Evolutionary conservation across 2,329 filamentous ascomycete species (phyloP).

Genomic region (Arachnopeziza araneosa): DNA sequence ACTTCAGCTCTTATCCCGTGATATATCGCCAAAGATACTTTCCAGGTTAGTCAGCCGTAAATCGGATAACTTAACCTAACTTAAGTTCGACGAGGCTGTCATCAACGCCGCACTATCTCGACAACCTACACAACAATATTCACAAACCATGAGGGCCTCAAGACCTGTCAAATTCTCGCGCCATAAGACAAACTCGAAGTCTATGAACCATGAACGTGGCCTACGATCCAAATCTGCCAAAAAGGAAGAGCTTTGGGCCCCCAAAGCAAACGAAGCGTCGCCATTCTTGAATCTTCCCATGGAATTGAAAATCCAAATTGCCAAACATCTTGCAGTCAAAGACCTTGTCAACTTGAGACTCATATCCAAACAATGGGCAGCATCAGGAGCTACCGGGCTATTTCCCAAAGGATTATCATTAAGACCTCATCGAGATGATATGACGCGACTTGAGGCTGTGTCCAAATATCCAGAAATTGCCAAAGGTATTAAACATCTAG

Average conservation of each 20-base stretch:
- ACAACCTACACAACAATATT: background rate
- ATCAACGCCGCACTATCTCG: background rate
- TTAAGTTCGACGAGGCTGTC: too few relatives aligned
- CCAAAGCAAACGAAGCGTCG: background rate
- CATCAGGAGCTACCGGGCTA: constrained; percentile 1
- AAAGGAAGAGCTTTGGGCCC: background rate
- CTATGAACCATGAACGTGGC: background rate
- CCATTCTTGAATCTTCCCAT: background rate
- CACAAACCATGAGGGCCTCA: background rate
- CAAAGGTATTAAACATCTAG: background rate
- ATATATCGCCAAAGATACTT: too few relatives aligned
- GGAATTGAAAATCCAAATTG: constrained; percentile 10
- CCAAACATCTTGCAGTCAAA: background rate
- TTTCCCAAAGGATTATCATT: constrained; percentile 6
- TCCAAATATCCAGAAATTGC: constrained; percentile 3
- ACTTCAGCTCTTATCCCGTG: too few relatives aligned
- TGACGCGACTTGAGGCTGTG: constrained; percentile 1
- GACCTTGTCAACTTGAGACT: constrained; percentile 6
- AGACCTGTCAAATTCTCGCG: background rate
- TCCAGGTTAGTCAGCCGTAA: too few relatives aligned
- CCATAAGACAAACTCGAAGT: background rate
- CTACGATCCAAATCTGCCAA: background rate
- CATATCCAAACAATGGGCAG: constrained; percentile 8
- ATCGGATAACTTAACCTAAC: too few relatives aligned
- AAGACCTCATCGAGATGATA: constrained; percentile 3